A percentile compares a stretch with the other conserved stretches of the same genome.
Conservation (phyloP, 345 rosid species). For the Citropsis articulata region DNA sequence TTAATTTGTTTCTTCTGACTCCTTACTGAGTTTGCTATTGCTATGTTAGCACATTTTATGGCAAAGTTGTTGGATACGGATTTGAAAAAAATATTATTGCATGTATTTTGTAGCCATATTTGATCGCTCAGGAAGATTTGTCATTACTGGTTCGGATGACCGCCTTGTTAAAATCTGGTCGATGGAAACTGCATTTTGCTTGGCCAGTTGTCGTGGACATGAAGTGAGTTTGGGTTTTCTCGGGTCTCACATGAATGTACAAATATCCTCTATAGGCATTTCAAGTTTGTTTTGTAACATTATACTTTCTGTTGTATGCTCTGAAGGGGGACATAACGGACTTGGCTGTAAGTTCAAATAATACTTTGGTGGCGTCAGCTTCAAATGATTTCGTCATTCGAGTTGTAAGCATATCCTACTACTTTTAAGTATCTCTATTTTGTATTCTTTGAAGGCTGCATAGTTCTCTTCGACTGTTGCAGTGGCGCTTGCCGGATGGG, state of each 20-base stretch:
- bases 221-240: slow-evolving; percentile 64
- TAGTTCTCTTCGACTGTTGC: slow-evolving; percentile 31
- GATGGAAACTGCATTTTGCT: slow-evolving; percentile 98
- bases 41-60: neutral
- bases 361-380: slow-evolving; percentile 92
- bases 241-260: slow-evolving; percentile 8
- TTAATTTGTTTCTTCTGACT: neutral
- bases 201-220: slow-evolving; percentile 99
- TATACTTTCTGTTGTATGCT: slow-evolving; percentile 11
- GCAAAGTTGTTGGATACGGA: neutral
- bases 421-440: slow-evolving; percentile 13
- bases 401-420: slow-evolving; percentile 63
- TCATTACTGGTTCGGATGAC: slow-evolving; percentile 96
- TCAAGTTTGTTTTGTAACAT: slow-evolving; percentile 9
- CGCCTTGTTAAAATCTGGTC: slow-evolving; percentile 99
- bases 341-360: slow-evolving; percentile 95
- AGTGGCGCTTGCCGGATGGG: slow-evolving; percentile 99
- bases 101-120: slow-evolving; percentile 69
- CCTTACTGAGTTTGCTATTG: neutral
- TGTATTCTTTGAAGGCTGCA: slow-evolving; percentile 6
- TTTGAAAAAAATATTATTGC: neutral
- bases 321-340: slow-evolving; percentile 96
- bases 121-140: slow-evolving; percentile 95
- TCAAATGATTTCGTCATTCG: slow-evolving; percentile 96
- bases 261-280: slow-evolving; percentile 12